phyloP scores from a whole-genome alignment of 805 yeast genomes.

The Starmerella davenportii region DNA sequence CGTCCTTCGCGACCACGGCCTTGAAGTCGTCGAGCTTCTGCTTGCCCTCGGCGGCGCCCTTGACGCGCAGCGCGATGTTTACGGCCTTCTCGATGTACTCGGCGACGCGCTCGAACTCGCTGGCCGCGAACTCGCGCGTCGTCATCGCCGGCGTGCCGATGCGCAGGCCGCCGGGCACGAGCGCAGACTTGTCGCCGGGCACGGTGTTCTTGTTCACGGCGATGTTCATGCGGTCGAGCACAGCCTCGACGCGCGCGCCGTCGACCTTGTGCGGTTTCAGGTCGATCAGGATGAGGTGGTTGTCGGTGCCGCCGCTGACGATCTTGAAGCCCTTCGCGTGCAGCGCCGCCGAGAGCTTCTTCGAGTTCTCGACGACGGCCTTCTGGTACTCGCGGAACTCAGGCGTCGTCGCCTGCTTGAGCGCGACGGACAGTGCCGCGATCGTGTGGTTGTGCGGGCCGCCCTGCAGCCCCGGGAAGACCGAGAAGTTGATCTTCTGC shows the following conservation, averaged over 20 bases:
- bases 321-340: conserved; percentile 47
- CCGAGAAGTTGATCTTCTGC: conserved; percentile 82
- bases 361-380: conserved; percentile 66
- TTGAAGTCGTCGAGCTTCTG: conserved; percentile 51
- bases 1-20: conserved; percentile 38
- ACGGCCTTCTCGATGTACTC: conserved; percentile 66
- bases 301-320: conserved; percentile 88
- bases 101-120: conserved; percentile 67
- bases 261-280: conserved; percentile 66
- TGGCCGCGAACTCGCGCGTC: conserved; percentile 71
- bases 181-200: conserved; percentile 90
- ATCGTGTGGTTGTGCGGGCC: conserved; percentile 99
- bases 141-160: conserved; percentile 99
- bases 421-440: conserved; percentile 86
- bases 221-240: conserved; percentile 75
- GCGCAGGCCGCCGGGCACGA: conserved; percentile 90
- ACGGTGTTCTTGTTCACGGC: conserved; percentile 93
- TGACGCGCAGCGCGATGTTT: conserved; percentile 41
- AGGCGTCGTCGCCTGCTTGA: conserved; percentile 77
- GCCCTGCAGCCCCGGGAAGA: conserved; percentile 99
- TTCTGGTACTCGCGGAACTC: conserved; percentile 77
- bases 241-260: conserved; percentile 89
- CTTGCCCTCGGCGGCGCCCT: conserved; percentile 39
- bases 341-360: conserved; percentile 54
- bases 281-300: conserved; percentile 76